phyloP scores from a whole-genome alignment of 225 moss, liverwort and hornwort genomes.

The Antitrichia curtipendula region DNA sequence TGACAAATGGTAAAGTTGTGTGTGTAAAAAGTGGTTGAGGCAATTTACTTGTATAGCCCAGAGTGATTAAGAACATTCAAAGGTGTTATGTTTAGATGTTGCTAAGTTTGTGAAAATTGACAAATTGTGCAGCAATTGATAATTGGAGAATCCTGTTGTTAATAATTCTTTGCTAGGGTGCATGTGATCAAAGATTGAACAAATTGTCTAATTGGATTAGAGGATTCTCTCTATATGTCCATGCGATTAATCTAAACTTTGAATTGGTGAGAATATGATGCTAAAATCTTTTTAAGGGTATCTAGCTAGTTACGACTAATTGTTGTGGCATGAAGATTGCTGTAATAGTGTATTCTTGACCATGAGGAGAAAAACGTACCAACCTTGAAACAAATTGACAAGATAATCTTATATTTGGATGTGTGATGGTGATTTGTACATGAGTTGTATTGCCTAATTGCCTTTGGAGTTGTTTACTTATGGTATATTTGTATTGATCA shows the following conservation, averaged over 20 bases:
- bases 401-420: no score
- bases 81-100: not conserved
- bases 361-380: fast-evolving
- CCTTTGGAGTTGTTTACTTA: not conserved
- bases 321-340: fast-evolving
- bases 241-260: fast-evolving
- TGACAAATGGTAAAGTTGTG: no score
- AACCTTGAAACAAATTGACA: not conserved
- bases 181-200: not conserved
- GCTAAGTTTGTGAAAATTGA: not conserved
- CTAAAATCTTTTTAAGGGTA: not conserved
- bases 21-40: no score
- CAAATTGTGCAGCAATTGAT: not conserved
- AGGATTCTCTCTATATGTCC: fast-evolving
- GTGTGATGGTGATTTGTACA: not conserved
- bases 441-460: fast-evolving
- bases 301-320: fast-evolving
- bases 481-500: fast-evolving
- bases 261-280: not conserved
- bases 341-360: fast-evolving
- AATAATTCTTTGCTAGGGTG: fast-evolving
- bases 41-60: no score
- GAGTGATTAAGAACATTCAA: not conserved
- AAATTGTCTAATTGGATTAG: not conserved
- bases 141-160: not conserved